Percentiles rank a stretch among this genome's conserved stretches.
Evolutionary conservation across 2,329 filamentous ascomycete genomes (phyloP).

Genomic region (Decorospora gaudefroyi): DNA sequence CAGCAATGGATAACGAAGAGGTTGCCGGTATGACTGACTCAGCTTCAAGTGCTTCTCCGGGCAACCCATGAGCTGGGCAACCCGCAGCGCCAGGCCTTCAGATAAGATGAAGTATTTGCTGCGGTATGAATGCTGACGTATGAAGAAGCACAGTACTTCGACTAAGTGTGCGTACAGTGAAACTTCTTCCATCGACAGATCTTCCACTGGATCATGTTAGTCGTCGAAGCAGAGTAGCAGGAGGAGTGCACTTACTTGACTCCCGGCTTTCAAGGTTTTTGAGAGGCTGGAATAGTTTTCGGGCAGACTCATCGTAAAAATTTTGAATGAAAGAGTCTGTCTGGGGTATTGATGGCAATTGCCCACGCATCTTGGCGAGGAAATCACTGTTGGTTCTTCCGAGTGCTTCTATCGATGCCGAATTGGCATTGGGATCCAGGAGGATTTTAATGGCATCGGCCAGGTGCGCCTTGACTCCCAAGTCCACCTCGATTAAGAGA

Average conservation of each 20-base stretch:
- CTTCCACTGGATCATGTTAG: conserved; percentile 60
- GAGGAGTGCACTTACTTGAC: conserved; percentile 50
- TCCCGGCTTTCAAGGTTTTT: conserved; percentile 73
- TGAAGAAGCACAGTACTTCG: conserved; percentile 91
- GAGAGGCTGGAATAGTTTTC: conserved; percentile 83
- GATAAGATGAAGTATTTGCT: conserved; percentile 86
- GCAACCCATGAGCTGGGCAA: conserved; percentile 79
- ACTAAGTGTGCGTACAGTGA: conserved; percentile 90
- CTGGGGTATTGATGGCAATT: conserved; percentile 62
- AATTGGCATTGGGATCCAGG: conserved; percentile 71
- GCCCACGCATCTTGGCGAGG: conserved; percentile 62
- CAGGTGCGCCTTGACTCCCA: conserved; percentile 94
- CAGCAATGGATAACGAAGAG: not conserved
- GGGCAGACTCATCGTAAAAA: conserved; percentile 88
- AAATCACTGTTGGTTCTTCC: conserved; percentile 69
- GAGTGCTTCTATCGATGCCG: conserved; percentile 63
- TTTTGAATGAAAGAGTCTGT: conserved; percentile 83
- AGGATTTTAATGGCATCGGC: conserved; percentile 94
- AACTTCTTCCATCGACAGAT: conserved; percentile 79
- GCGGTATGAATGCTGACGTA: conserved; percentile 82
- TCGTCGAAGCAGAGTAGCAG: not conserved
- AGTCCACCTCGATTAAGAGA: conserved; percentile 84
- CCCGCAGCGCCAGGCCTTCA: conserved; percentile 75
- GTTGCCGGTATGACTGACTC: conserved; percentile 59
- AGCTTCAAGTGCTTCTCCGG: conserved; percentile 92